Evolutionary conservation across 2,329 filamentous ascomycete genomes (phyloP).

Genomic region (Penicillium sp.): DNA sequence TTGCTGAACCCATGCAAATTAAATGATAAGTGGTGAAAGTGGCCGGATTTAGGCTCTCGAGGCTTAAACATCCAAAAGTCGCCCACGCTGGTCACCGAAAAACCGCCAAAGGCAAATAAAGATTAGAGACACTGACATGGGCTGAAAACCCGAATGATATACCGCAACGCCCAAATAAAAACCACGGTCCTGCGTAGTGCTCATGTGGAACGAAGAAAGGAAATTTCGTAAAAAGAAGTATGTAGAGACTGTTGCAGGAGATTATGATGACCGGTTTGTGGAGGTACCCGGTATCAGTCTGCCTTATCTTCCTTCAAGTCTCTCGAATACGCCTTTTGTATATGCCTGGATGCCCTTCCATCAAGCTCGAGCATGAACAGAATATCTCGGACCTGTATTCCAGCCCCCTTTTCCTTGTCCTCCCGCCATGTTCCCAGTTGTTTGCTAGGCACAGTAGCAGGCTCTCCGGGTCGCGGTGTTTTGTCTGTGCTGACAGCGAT

Average conservation of each 20-base stretch:
- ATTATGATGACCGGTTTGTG: not conserved
- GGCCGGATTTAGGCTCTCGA: conserved; percentile 15
- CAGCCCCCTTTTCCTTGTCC: conserved; percentile 73
- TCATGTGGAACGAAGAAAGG: conserved; percentile 22
- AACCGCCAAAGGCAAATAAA: conserved; percentile 12
- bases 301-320: conserved; percentile 47
- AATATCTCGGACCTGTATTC: conserved; percentile 85
- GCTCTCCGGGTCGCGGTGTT: conserved; percentile 33
- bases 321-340: conserved; percentile 50
- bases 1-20: conserved; percentile 5
- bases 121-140: conserved; percentile 12
- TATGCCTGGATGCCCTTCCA: conserved; percentile 56
- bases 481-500: conserved; percentile 36
- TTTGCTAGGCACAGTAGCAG: conserved; percentile 54
- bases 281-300: conserved; percentile 26
- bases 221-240: conserved; percentile 4
- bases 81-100: not conserved
- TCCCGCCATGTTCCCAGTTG: conserved; percentile 78
- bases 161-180: conserved; percentile 28
- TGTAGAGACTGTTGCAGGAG: not conserved
- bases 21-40: conserved; percentile 13
- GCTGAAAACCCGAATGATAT: conserved; percentile 19
- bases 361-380: conserved; percentile 79
- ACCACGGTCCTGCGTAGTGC: conserved; percentile 33
- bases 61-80: conserved; percentile 23